Evolutionary conservation across 176 grass and related monocot species (phyloP), one percentile per base, ranked within the genome.

Genomic region (Stipa capillata): DNA sequence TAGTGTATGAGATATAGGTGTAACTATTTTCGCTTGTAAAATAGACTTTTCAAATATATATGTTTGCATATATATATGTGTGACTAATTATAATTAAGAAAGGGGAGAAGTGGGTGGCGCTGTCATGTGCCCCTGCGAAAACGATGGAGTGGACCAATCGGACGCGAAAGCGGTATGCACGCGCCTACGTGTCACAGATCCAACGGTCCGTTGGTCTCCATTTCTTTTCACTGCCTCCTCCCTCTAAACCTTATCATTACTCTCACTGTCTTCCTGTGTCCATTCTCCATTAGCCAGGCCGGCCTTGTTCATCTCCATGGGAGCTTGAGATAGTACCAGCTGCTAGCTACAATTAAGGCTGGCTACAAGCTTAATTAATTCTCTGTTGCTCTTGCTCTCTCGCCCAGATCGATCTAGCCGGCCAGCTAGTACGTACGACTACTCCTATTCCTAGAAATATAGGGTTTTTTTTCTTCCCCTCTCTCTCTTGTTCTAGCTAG

Each of bases 401-500:
- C 34, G 20, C 40, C 42, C 27, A 67, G 69, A 74, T 74, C 69
- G 72, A 40, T 10, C 71, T 25, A n/a, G n/a, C n/a, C n/a, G n/a
- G 21, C 69, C 2, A 45, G 67, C 69, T 53, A 34, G 74, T 43
- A 31, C 71, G n/a, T 4, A 28, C 61, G 9, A 59, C 33, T 23
- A 57, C 7, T 59, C 52, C 62, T 48, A 15, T 7, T 24, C 37
- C 23, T n/a, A n/a, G n/a, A 10, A 49, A 34, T 47, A 61, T 87
- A 87, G 85, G 85, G 79, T 87, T 87, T 87, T 37, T 25, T 5
- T 28, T 80, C 13, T 32, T 25, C 39, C 66, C 34, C 12, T 58
- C 69, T 24, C 67, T 37, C 6, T 1, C 37, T 37, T 35, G 25
- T 63, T 73, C 66, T 71, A 71, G 51, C 21, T 13, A 39, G 39